A percentile compares a stretch with the other conserved stretches of the same genome.
Evolutionary conservation across 2,329 filamentous ascomycete species (phyloP).

Genomic region (Byssochlamys sp.): DNA sequence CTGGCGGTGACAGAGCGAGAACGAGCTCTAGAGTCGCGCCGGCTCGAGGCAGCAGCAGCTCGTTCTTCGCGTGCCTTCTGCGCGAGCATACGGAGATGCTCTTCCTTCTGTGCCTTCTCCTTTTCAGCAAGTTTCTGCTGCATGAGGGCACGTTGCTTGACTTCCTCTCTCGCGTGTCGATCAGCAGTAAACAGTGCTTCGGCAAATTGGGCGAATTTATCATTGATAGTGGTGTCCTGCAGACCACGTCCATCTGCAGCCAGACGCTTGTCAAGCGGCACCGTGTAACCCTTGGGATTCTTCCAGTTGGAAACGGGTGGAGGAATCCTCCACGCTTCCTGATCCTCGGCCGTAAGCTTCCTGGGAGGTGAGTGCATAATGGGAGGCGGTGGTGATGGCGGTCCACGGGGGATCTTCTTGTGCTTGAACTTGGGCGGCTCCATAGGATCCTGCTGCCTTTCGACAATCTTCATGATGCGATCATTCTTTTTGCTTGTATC

Average conservation of each 20-base stretch:
- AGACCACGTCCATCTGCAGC: conserved; percentile 85
- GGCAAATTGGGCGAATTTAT: conserved; percentile 94
- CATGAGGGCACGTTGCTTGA: conserved; percentile 84
- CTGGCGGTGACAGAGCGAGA: conserved; percentile 38
- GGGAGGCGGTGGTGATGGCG: conserved; percentile 83
- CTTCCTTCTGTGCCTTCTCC: conserved; percentile 89
- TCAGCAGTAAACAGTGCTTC: conserved; percentile 92
- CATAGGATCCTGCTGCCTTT: conserved; percentile 86
- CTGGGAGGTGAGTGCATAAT: conserved; percentile 90
- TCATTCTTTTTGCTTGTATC: conserved; percentile 77
- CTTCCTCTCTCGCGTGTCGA: conserved; percentile 87
- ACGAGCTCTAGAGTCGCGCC: conserved; percentile 35
- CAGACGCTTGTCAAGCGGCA: conserved; percentile 87
- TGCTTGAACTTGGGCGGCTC: conserved; percentile 98
- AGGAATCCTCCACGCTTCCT: conserved; percentile 88
- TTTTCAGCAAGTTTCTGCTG: conserved; percentile 93
- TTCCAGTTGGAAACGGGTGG: conserved; percentile 97
- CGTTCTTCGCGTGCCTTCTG: conserved; percentile 85
- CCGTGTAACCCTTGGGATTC: conserved; percentile 96
- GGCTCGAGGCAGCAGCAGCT: conserved; percentile 42
- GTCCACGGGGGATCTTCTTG: conserved; percentile 91
- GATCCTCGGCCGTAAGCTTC: conserved; percentile 91
- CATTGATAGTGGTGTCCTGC: conserved; percentile 91
- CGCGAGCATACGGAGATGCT: conserved; percentile 74
- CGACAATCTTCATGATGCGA: conserved; percentile 96